Percentiles rank a stretch among this genome's conserved stretches.
Conservation (phyloP, 805 yeast species). For the Pichia heedii region DNA sequence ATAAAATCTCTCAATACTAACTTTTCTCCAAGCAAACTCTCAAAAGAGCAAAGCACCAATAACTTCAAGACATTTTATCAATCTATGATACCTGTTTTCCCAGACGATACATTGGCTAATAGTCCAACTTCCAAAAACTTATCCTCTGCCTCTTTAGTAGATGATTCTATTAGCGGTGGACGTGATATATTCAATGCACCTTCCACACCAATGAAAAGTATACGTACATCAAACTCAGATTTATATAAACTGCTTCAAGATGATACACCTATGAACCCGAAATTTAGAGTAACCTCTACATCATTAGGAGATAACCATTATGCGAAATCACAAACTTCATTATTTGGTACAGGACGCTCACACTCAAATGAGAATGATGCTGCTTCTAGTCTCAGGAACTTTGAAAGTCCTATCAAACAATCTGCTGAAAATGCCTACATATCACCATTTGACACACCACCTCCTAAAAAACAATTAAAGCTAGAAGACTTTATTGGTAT, state of each 20-base stretch:
- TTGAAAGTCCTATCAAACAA: neutral
- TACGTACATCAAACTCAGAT: slow-evolving; percentile 5
- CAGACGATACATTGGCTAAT: slow-evolving; percentile 5
- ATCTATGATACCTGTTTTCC: slow-evolving; percentile 26
- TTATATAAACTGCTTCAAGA: slow-evolving; percentile 17
- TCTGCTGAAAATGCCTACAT: neutral
- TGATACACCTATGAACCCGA: slow-evolving; percentile 27
- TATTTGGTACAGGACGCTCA: neutral
- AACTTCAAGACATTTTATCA: slow-evolving; percentile 20
- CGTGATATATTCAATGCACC: neutral
- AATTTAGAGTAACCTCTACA: slow-evolving; percentile 15
- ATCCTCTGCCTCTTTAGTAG: neutral
- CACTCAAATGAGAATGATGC: neutral
- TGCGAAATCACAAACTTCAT: neutral
- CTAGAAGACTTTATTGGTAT: neutral
- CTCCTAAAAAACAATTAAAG: neutral
- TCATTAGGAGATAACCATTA: slow-evolving; percentile 19
- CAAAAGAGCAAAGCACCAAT: slow-evolving; percentile 8
- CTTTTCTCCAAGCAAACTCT: slow-evolving; percentile 1
- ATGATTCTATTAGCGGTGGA: neutral
- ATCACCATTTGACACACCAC: slow-evolving; percentile 14
- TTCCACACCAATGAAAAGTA: slow-evolving; percentile 1
- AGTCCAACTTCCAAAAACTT: neutral
- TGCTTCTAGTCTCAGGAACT: neutral
- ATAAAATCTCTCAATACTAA: neutral